These are phyloP conservation scores for Cenococcum geophilum DNA, from an alignment of 495 filamentous ascomycete species.

Conservation along the genomic window DNA sequence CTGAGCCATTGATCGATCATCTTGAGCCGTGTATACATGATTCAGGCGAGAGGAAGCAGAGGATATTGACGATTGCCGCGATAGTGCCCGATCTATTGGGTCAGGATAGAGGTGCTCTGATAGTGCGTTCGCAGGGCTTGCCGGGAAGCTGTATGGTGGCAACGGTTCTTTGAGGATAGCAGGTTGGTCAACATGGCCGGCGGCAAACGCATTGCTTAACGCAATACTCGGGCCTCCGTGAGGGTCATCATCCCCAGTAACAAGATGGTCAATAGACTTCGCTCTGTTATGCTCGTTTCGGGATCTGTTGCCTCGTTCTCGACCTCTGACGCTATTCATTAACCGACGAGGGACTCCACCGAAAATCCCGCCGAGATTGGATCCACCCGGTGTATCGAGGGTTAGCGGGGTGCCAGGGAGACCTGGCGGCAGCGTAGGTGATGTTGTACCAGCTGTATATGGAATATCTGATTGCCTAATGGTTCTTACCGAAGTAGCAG, in stretches of 20 bases:
- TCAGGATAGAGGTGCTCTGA: slow-evolving; percentile 11
- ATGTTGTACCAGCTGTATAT: slow-evolving; percentile 26
- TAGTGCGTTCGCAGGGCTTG: slow-evolving; percentile 2
- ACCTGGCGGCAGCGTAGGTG: slow-evolving; percentile 36
- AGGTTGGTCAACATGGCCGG: slow-evolving; percentile 38
- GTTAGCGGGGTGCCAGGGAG: slow-evolving; percentile 45
- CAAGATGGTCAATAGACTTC: slow-evolving; percentile 46
- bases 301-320: slow-evolving; percentile 41
- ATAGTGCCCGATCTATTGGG: slow-evolving; percentile 15
- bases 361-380: slow-evolving; percentile 51
- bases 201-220: slow-evolving; percentile 35
- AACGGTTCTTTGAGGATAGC: slow-evolving; percentile 31
- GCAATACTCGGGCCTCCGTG: slow-evolving; percentile 40
- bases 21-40: slow-evolving; percentile 1
- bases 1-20: background rate
- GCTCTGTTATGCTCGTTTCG: slow-evolving; percentile 41
- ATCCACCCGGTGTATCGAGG: slow-evolving; percentile 46
- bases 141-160: background rate
- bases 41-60: slow-evolving; percentile 22
- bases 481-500: slow-evolving; percentile 56
- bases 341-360: slow-evolving; percentile 50
- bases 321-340: slow-evolving; percentile 42
- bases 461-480: slow-evolving; percentile 32
- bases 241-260: slow-evolving; percentile 36
- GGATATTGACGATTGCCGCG: slow-evolving; percentile 27